Evolutionary conservation across 2,329 filamentous ascomycete genomes (phyloP).

Genomic region (Bisporella sp.): DNA sequence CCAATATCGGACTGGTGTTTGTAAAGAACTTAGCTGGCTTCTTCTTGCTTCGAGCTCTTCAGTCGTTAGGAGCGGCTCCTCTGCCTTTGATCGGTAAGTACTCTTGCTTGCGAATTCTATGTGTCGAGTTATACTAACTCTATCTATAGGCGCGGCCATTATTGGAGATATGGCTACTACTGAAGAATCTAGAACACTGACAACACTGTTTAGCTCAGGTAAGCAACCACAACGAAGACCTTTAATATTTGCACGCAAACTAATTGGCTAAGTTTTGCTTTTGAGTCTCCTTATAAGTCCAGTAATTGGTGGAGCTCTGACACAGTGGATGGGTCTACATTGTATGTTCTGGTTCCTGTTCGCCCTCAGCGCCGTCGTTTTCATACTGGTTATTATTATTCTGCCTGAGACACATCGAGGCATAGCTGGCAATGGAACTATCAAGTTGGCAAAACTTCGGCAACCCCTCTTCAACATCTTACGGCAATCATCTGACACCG

Average conservation of each 20-base stretch:
- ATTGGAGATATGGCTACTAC: constrained; percentile 4
- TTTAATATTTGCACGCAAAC: not conserved
- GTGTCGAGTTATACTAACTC: not conserved
- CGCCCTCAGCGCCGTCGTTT: constrained; percentile 26
- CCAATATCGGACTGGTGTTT: constrained; percentile 39
- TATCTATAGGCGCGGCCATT: not conserved
- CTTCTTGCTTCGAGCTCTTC: constrained; percentile 38
- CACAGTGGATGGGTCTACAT: constrained; percentile 38
- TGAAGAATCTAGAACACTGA: not conserved
- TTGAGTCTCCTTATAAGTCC: constrained; percentile 33
- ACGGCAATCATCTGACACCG: not conserved
- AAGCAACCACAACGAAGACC: constrained; percentile 15
- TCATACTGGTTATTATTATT: constrained; percentile 31
- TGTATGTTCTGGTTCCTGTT: constrained; percentile 45
- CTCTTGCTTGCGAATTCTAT: constrained; percentile 28
- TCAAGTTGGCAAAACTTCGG: constrained; percentile 27
- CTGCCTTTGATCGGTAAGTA: constrained; percentile 38
- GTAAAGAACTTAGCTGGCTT: constrained; percentile 35
- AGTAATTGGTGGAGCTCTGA: constrained; percentile 39
- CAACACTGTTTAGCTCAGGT: not conserved
- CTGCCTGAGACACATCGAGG: constrained; percentile 20
- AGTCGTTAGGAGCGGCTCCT: constrained; percentile 40
- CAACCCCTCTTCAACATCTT: constrained; percentile 32
- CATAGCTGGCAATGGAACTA: constrained; percentile 20
- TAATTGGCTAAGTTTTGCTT: not conserved